phyloP scores from a whole-genome alignment of 192 early-diverging fungal genomes.

The Backusella luteola region DNA sequence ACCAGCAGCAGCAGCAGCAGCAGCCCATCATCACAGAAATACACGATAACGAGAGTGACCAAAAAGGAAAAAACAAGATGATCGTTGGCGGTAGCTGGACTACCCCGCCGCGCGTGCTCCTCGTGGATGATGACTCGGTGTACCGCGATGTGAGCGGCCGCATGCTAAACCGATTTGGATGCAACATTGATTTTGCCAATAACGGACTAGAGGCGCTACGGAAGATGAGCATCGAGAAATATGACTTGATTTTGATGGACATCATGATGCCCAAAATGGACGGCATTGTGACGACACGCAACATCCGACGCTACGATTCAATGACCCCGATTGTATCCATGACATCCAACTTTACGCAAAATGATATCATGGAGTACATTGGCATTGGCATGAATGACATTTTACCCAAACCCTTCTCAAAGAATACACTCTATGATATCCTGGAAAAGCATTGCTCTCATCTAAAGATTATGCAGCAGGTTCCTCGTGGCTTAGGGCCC shows the following conservation, averaged over 20 bases:
- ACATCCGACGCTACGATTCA: slow-evolving; percentile 68
- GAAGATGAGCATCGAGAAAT: slow-evolving; percentile 61
- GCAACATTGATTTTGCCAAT: slow-evolving; percentile 62
- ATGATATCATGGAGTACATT: slow-evolving; percentile 65
- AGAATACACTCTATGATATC: slow-evolving; percentile 46
- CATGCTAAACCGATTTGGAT: slow-evolving; percentile 67
- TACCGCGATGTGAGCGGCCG: slow-evolving; percentile 52
- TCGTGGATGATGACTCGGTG: slow-evolving; percentile 71
- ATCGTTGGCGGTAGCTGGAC: slow-evolving; percentile 12
- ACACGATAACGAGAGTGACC: background rate
- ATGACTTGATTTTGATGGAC: slow-evolving; percentile 81
- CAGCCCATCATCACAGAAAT: background rate
- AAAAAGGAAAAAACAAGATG: background rate
- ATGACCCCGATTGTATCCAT: slow-evolving; percentile 76
- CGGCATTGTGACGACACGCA: slow-evolving; percentile 67
- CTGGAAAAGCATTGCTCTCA: slow-evolving; percentile 61
- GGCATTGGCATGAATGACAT: slow-evolving; percentile 76
- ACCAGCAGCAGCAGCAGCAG: background rate
- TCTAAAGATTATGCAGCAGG: slow-evolving; percentile 39
- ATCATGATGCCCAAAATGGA: slow-evolving; percentile 75
- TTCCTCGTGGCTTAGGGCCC: background rate
- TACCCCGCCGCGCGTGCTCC: slow-evolving; percentile 44
- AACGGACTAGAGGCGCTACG: slow-evolving; percentile 69
- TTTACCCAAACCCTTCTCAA: slow-evolving; percentile 68
- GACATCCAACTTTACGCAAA: slow-evolving; percentile 67